Evolutionary conservation across 2,329 filamentous ascomycete species (phyloP).

Genomic region (Botrytis medusae): DNA sequence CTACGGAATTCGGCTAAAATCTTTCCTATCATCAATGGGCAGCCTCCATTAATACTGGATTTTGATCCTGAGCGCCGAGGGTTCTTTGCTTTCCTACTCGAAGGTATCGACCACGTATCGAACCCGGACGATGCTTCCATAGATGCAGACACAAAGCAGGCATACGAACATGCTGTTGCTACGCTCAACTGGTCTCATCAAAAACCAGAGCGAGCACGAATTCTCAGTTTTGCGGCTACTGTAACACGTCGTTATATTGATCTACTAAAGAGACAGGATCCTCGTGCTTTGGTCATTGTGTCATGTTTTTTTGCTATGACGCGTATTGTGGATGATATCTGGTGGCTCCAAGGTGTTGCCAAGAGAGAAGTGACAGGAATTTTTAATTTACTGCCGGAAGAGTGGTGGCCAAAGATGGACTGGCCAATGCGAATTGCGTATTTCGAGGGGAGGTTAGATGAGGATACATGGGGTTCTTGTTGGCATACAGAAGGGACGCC

Average conservation of each 20-base stretch:
- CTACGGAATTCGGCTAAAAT: slow-evolving; percentile 58
- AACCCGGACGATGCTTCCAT: slow-evolving; percentile 34
- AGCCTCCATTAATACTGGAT: slow-evolving; percentile 61
- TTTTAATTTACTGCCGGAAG: slow-evolving; percentile 32
- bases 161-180: slow-evolving; percentile 63
- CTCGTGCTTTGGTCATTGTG: slow-evolving; percentile 36
- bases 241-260: slow-evolving; percentile 62
- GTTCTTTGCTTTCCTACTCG: slow-evolving; percentile 62
- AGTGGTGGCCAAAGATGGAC: slow-evolving; percentile 39
- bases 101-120: slow-evolving; percentile 58
- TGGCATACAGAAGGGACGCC: slow-evolving; percentile 20
- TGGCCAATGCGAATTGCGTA: slow-evolving; percentile 38
- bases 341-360: slow-evolving; percentile 70
- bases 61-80: slow-evolving; percentile 53
- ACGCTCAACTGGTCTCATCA: slow-evolving; percentile 66
- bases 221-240: slow-evolving; percentile 63
- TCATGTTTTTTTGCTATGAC: slow-evolving; percentile 39
- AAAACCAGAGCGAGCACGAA: slow-evolving; percentile 57
- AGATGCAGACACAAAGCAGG: slow-evolving; percentile 47
- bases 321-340: slow-evolving; percentile 42
- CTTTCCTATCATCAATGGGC: slow-evolving; percentile 62
- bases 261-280: slow-evolving; percentile 57
- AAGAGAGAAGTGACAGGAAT: slow-evolving; percentile 62
- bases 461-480: slow-evolving; percentile 35
- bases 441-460: slow-evolving; percentile 35